Evolutionary conservation across 1,139 yeast genomes (phyloP), one percentile per base, ranked within the genome.

Genomic region (Pneumocystis sp.): DNA sequence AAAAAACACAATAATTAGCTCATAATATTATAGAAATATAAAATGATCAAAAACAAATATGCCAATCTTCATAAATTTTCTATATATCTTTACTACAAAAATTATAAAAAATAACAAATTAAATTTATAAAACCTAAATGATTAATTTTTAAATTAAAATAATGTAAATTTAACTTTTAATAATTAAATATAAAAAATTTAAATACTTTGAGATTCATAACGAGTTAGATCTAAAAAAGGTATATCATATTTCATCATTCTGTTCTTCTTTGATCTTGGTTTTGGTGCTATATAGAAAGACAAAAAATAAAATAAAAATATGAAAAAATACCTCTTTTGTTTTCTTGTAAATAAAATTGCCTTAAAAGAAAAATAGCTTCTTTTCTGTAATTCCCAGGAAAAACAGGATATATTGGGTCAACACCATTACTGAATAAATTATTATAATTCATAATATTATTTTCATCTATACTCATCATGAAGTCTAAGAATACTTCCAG

Each of bases 281-380:
- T 76, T 80, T 0, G 98, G 98, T 0, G 97, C 96, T 61, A 37
- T 37, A 63, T 81, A 60, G n/a, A 50, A 25, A 50, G 25, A 40
- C 17, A 15, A 40, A 40, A 40, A 15, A 50, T 50, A 10, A 50
- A 50, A 50, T 50, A 25, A 25, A 25, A 12, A 12, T 50, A 25
- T 25, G 25, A 25, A 25, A 12, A 50, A 50, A 50, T 50, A 50
- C 57, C 57, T 50, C 21, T 50, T 25, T 82, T 85, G 45, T 64
- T 63, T 56, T 62, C 64, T 59, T 65, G 63, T 62, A 66, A 63
- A 42, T 93, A 93, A 75, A 93, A 93, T 72, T 84, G 82, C 65
- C 98, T 79, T 56, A 93, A 77, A 63, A 93, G 75, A 75, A 88
- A 82, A 12, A 93, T 84, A 0, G 96, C 96, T 71, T 91, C 97